Percentiles rank a stretch among this genome's conserved stretches.
phyloP scores from a whole-genome alignment of 1,284 basidiomycete species.

The Ceratobasidium sp. region DNA sequence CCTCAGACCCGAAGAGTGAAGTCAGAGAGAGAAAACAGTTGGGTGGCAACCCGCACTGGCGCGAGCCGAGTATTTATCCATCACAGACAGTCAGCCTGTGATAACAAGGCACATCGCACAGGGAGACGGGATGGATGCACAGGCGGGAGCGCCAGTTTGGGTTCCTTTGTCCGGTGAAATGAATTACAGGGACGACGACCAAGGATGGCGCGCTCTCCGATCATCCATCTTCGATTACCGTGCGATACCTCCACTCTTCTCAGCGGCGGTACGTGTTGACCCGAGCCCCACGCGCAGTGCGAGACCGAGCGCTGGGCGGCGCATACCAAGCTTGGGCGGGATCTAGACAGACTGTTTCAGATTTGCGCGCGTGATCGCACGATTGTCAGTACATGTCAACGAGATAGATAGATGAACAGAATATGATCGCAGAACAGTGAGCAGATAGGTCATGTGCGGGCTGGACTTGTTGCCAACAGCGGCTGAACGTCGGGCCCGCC shows the following conservation, averaged over 20 bases:
- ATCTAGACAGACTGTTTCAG: conserved; percentile 19
- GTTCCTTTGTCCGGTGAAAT: conserved; percentile 37
- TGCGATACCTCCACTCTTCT: too few species aligned
- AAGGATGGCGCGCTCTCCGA: background rate
- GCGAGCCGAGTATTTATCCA: conserved; percentile 30
- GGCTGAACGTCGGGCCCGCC: background rate
- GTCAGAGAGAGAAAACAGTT: conserved; percentile 3
- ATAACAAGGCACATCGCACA: background rate
- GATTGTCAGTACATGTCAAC: background rate
- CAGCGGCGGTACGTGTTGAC: background rate
- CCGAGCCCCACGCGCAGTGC: conserved; percentile 16
- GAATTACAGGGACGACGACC: conserved; percentile 38
- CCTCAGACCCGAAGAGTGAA: conserved; percentile 11
- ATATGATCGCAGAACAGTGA: background rate
- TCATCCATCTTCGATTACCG: too few species aligned
- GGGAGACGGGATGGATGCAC: conserved; percentile 10
- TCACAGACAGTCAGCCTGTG: background rate
- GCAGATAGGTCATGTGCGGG: too few species aligned
- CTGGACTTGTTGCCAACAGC: conserved; percentile 8
- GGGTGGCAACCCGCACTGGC: background rate
- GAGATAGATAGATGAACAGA: too few species aligned
- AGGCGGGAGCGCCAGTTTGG: conserved; percentile 4
- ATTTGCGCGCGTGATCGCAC: background rate
- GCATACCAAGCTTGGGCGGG: conserved; percentile 16
- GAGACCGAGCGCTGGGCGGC: conserved; percentile 23